These are phyloP conservation scores for Fusarium pseudonygamai DNA, from an alignment of 2,329 filamentous ascomycete species.

Conservation along the genomic window DNA sequence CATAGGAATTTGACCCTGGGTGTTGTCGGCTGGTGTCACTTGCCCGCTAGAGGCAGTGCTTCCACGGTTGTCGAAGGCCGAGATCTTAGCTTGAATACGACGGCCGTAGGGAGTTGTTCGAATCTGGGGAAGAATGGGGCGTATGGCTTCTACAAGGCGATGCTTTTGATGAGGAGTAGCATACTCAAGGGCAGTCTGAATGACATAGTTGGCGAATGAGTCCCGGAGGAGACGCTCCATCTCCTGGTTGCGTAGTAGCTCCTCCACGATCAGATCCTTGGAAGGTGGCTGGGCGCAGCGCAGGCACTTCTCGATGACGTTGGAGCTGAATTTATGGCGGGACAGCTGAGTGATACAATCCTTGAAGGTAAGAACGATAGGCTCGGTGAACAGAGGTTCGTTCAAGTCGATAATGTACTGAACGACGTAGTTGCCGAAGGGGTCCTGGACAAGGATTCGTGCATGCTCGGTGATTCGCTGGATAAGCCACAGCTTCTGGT, in stretches of 20 bases:
- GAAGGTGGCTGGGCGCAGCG: conserved; percentile 81
- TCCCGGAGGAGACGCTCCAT: conserved; percentile 91
- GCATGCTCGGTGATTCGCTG: conserved; percentile 87
- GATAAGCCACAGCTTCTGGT: conserved; percentile 89
- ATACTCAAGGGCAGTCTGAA: conserved; percentile 94
- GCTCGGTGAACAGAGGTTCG: conserved; percentile 87
- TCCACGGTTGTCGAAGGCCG: conserved; percentile 63
- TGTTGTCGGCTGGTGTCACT: conserved; percentile 61
- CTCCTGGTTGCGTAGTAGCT: conserved; percentile 78
- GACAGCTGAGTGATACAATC: conserved; percentile 78
- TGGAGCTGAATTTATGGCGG: conserved; percentile 99
- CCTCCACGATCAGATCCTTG: conserved; percentile 84
- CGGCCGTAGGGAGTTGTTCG: conserved; percentile 94
- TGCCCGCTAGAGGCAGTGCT: conserved; percentile 58
- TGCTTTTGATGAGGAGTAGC: conserved; percentile 77
- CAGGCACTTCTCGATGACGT: conserved; percentile 96
- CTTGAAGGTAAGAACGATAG: conserved; percentile 82
- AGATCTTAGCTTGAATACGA: conserved; percentile 90
- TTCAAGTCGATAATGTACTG: conserved; percentile 98
- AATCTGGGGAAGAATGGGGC: conserved; percentile 84
- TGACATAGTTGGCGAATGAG: conserved; percentile 96
- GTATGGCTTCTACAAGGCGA: conserved; percentile 83
- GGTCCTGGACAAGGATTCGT: conserved; percentile 91
- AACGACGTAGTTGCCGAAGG: conserved; percentile 98
- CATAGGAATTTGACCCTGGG: conserved; percentile 63